Conservation (phyloP, 225 moss, liverwort and hornwort species). For the Ulota crispa region DNA sequence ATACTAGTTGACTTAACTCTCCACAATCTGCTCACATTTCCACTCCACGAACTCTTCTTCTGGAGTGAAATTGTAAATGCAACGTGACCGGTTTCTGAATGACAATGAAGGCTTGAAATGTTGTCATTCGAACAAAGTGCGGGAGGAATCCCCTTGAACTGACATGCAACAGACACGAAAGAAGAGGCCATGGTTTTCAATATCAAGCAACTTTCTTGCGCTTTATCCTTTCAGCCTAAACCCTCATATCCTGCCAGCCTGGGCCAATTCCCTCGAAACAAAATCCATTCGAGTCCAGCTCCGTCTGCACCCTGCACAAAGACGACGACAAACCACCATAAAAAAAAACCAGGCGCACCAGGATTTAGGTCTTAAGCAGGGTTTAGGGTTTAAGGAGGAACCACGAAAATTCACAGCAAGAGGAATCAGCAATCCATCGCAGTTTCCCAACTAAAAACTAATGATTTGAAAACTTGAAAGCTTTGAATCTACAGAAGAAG, state of each 20-base stretch:
- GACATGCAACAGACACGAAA: slow-evolving; percentile 14
- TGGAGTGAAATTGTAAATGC: background rate
- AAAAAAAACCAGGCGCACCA: background rate
- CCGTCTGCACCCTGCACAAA: background rate
- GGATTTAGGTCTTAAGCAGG: slow-evolving; percentile 2
- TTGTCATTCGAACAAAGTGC: background rate
- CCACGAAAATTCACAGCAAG: background rate
- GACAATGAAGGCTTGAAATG: background rate
- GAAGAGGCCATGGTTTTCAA: slow-evolving; percentile 30
- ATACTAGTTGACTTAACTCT: slow-evolving; percentile 23
- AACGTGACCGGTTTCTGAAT: slow-evolving; percentile 17
- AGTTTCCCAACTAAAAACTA: background rate
- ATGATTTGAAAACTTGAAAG: background rate
- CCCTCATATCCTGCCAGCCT: background rate
- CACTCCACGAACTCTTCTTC: slow-evolving; percentile 19
- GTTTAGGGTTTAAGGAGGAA: background rate
- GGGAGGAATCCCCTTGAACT: slow-evolving; percentile 1
- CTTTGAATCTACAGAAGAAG: background rate
- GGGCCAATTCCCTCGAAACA: background rate
- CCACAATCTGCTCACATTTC: slow-evolving; percentile 14
- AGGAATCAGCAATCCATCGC: background rate
- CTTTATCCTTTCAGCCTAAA: slow-evolving; percentile 7
- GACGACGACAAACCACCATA: background rate
- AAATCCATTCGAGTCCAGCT: background rate
- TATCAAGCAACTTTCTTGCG: background rate